phyloP scores from a whole-genome alignment of 257 asterid species.

The Ajuga chamaepitys region DNA sequence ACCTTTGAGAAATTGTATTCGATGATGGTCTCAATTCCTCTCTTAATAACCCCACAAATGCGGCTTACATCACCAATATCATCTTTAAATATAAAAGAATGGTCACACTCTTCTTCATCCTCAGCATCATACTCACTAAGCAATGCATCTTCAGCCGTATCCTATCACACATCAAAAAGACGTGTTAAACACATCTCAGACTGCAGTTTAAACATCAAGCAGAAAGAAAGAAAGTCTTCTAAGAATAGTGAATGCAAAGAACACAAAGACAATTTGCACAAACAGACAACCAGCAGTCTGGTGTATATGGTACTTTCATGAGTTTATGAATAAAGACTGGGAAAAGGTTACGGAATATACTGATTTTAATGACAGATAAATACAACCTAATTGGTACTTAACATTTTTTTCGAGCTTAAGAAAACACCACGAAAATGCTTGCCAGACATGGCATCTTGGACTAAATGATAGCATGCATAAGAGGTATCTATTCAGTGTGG shows the following conservation, averaged over 20 bases:
- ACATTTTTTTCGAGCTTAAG: too few species aligned
- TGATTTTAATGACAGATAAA: too few species aligned
- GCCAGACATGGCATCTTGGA: too few species aligned
- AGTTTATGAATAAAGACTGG: not conserved
- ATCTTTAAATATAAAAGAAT: slow-evolving; percentile 77
- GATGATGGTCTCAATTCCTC: slow-evolving; percentile 78
- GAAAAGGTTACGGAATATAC: not conserved
- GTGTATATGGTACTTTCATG: not conserved
- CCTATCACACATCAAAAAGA: slow-evolving; percentile 42
- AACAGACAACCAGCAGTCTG: not conserved
- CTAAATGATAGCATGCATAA: too few species aligned
- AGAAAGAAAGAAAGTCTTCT: not conserved
- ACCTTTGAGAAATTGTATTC: slow-evolving; percentile 92
- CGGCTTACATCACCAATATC: slow-evolving; percentile 96
- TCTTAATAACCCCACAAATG: slow-evolving; percentile 79
- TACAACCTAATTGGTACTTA: too few species aligned
- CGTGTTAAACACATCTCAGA: not conserved
- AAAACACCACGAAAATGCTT: too few species aligned
- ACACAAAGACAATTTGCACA: not conserved
- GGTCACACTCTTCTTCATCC: slow-evolving; percentile 72
- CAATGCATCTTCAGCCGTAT: slow-evolving; percentile 36
- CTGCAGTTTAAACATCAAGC: not conserved
- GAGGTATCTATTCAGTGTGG: too few species aligned
- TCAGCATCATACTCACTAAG: slow-evolving; percentile 33
- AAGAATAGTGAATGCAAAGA: not conserved